Evolutionary conservation across 192 early-diverging fungal species (phyloP), one percentile per base, ranked within the genome.

Genomic region (Borealophlyctis nickersoniae): DNA sequence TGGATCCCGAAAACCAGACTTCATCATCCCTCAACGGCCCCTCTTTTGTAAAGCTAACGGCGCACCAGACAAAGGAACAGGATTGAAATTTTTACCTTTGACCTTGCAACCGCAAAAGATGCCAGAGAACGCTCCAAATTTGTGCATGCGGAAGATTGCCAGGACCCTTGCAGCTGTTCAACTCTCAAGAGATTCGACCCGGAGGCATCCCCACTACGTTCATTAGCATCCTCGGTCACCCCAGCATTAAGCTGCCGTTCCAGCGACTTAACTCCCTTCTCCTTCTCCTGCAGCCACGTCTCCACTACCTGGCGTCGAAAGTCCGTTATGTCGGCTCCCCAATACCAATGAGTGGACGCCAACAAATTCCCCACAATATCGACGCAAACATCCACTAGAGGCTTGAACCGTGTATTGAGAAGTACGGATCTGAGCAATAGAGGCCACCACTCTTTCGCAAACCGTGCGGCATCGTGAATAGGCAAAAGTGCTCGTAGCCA

Each of bases 391-490:
- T 62, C 60, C 13, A 69, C 26, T 31, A 69, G 29, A 11, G 60
- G 60, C 34, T 35, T 53, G 60, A 53, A 69, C 11, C 52, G 23
- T 19, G 49, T 36, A 16, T 52, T 33, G 7, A 29, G 27, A 32
- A 69, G 50, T 7, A 69, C 60, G 14, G 67, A 53, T 0, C 52
- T 52, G 11, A 69, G 11, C 3, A 69, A n/a, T 11, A 36, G 2
- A 36, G 62, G 60, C 67, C 67, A 69, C 67, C 67, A 69, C 5
- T 62, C 60, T 30, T 32, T 55, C 0, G 57, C 52, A 31, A 69
- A 62, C 31, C 54, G 50, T 3, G 59, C 9, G 3, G 67, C 60
- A 11, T 69, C 67, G 36, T 62, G 63, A 13, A 69, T 53, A n/a
- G 67, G 67, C 30, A 69, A 49, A 7, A 69, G 28, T 19, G 48